phyloP scores from a whole-genome alignment of 768 basidiomycete species.

The Lactarius vividus region DNA sequence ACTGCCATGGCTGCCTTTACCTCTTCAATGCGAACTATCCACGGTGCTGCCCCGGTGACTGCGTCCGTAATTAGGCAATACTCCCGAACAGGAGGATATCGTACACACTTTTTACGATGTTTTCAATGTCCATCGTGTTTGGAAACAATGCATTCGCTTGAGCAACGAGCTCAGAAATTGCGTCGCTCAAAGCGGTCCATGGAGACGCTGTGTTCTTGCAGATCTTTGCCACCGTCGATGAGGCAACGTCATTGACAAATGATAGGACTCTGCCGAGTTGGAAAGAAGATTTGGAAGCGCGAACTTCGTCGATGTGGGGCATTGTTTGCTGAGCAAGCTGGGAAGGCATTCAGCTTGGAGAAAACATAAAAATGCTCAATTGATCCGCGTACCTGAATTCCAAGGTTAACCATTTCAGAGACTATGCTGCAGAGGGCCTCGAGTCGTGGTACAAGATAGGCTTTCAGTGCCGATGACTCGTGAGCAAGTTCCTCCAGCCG shows the following conservation, averaged over 20 bases:
- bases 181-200: conserved; percentile 76
- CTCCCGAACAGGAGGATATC: conserved; percentile 5
- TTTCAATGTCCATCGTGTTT: conserved; percentile 68
- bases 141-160: conserved; percentile 73
- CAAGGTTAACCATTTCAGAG: conserved; percentile 84
- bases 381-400: conserved; percentile 66
- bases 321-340: conserved; percentile 89
- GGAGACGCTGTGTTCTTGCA: conserved; percentile 61
- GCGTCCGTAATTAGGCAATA: conserved; percentile 8
- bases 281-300: conserved; percentile 75
- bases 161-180: conserved; percentile 64
- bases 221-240: conserved; percentile 65
- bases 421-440: conserved; percentile 68
- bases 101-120: conserved; percentile 70
- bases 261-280: conserved; percentile 66
- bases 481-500: conserved; percentile 77
- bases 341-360: not conserved
- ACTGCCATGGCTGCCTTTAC: conserved; percentile 80
- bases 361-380: not conserved
- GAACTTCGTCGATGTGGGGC: conserved; percentile 80
- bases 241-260: conserved; percentile 72
- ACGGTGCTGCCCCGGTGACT: conserved; percentile 80
- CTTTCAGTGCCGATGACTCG: conserved; percentile 68
- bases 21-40: conserved; percentile 77
- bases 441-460: conserved; percentile 69